phyloP scores from a whole-genome alignment of 805 yeast species.

The Metschnikowia cubensis region DNA sequence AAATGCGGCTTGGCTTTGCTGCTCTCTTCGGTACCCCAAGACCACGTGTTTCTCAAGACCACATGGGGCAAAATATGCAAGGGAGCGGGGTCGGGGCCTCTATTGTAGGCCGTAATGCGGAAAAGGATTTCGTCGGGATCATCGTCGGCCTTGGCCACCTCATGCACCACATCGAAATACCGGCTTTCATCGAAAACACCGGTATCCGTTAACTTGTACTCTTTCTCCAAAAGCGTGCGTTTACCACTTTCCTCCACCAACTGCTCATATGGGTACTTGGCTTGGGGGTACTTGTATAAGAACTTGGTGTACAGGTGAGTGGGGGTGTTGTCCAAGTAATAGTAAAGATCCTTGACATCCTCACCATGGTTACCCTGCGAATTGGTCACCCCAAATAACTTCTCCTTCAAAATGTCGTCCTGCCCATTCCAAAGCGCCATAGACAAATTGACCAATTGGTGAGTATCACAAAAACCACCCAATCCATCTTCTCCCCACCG shows the following conservation, averaged over 20 bases:
- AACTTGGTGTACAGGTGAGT: conserved; percentile 90
- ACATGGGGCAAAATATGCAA: conserved; percentile 82
- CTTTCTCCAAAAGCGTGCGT: conserved; percentile 64
- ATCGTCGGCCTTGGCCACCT: conserved; percentile 81
- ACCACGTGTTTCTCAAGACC: conserved; percentile 85
- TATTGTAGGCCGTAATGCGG: conserved; percentile 82
- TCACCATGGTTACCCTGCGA: conserved; percentile 96
- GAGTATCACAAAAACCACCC: conserved; percentile 84
- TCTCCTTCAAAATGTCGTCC: conserved; percentile 80
- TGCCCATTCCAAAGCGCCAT: conserved; percentile 90
- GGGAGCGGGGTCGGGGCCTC: conserved; percentile 83
- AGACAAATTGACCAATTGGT: conserved; percentile 70
- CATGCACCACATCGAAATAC: conserved; percentile 85
- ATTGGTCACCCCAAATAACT: conserved; percentile 83
- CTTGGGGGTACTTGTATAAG: conserved; percentile 88
- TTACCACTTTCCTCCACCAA: conserved; percentile 63
- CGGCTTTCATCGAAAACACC: conserved; percentile 66
- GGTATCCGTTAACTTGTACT: conserved; percentile 82
- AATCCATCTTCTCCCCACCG: conserved; percentile 97
- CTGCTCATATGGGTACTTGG: conserved; percentile 75
- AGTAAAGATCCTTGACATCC: conserved; percentile 84
- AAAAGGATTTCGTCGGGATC: conserved; percentile 78
- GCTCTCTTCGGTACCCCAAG: conserved; percentile 69
- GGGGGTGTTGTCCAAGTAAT: conserved; percentile 87
- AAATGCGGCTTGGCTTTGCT: conserved; percentile 47